Evolutionary conservation across 148 eudicot species (phyloP), one percentile per base, ranked within the genome.

Genomic region (Drosera capensis): DNA sequence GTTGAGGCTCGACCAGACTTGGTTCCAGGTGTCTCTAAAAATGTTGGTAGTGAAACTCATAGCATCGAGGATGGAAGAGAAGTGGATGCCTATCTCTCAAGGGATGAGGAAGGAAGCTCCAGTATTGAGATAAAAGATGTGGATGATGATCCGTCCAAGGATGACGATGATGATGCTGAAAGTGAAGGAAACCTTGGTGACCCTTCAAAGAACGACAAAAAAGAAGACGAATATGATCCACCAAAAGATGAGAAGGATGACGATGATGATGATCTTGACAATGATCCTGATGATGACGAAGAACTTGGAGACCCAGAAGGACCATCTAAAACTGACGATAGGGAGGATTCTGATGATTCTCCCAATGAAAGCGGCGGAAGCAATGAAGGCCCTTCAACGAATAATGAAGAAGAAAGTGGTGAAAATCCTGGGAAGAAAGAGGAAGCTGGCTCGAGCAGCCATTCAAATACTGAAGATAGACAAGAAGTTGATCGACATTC

Each of bases 1-100:
- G 86, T 85, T 49, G 94, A 85, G 68, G 64, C 83, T 54, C 82
- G 75, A 25, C 66, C 71, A 25, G 95, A 90, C 45, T 43, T 90
- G 46, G 73, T 81, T 31, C 76, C 55, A 1, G 74, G 80, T 18
- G 42, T 58, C 24, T 59, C 73, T 30, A 49, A 31, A 23, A 31
- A 39, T 38, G 8, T 23, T 23, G 9, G 26, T 41, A 9, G 20
- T 20, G 48, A 13, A 22, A 54, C 34, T 26, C 16, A 35, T 20
- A 9, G 35, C 34, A 54, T n/a, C 8, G 35, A 26, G 20, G 44
- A 46, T 15, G 7, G 20, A 42, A 34, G 49, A 61, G 41, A 28
- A 24, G 42, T 45, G 20, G 40, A 25, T 28, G 12, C 24, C 29
- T 17, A 4, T 1, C 38, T 9, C 17, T 14, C 45, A 19, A 30